phyloP scores from a whole-genome alignment of 148 eudicot genomes.

The Linanthus parryae region DNA sequence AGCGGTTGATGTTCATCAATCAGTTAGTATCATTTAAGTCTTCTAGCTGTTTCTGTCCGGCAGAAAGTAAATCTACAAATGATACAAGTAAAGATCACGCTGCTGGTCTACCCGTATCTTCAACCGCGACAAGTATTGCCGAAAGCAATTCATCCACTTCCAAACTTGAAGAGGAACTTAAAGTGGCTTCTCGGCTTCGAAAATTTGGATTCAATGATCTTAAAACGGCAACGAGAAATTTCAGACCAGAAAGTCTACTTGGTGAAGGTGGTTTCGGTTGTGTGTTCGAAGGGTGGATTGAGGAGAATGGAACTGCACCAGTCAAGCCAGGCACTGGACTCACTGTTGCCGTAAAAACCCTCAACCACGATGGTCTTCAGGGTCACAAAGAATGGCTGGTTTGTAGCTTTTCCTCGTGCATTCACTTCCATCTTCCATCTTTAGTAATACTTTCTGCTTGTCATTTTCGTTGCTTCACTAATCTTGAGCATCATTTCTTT shows the following conservation, averaged over 20 bases:
- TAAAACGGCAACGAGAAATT: slow-evolving; percentile 57
- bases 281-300: slow-evolving; percentile 73
- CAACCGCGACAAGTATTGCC: slow-evolving; percentile 51
- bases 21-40: not conserved
- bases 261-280: slow-evolving; percentile 80
- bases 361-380: slow-evolving; percentile 73
- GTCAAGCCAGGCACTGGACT: slow-evolving; percentile 72
- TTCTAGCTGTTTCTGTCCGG: slow-evolving; percentile 10
- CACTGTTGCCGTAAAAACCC: slow-evolving; percentile 68
- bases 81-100: slow-evolving; percentile 44
- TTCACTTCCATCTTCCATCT: not conserved
- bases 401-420: slow-evolving; percentile 16
- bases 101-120: slow-evolving; percentile 28
- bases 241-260: slow-evolving; percentile 67
- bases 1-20: not conserved
- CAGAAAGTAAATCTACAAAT: slow-evolving; percentile 47
- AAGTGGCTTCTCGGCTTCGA: slow-evolving; percentile 55
- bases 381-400: slow-evolving; percentile 91
- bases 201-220: slow-evolving; percentile 64
- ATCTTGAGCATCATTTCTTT: slow-evolving; percentile 7
- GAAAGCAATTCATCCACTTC: slow-evolving; percentile 57
- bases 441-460: not conserved
- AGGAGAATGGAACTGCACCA: slow-evolving; percentile 73
- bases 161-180: slow-evolving; percentile 64
- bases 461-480: not conserved